Percentiles rank a stretch among this genome's conserved stretches.
Conservation (phyloP, 2,329 filamentous ascomycete species). For the Cyclaneusma minus region DNA sequence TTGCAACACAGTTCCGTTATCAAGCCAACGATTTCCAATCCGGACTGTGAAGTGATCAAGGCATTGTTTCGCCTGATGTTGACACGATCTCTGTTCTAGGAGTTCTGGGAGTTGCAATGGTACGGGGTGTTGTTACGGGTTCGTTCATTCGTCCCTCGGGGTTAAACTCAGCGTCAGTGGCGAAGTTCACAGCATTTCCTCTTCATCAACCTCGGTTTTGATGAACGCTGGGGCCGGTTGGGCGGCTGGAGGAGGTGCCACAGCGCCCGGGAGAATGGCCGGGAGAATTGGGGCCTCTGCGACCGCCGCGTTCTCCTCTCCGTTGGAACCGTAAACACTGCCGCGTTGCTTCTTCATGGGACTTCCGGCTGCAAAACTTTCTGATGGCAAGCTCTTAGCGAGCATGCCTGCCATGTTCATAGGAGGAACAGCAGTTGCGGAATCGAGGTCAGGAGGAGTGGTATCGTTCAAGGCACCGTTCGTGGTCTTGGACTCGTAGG, state of each 20-base stretch:
- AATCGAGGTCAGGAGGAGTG: conserved; percentile 26
- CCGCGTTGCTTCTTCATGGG: conserved; percentile 64
- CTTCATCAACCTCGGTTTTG: conserved; percentile 13
- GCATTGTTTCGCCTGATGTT: too few relatives aligned
- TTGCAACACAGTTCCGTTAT: too few relatives aligned
- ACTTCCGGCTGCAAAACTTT: conserved; percentile 42
- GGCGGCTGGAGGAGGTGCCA: conserved; percentile 15
- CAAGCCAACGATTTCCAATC: too few relatives aligned
- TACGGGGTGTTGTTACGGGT: too few relatives aligned
- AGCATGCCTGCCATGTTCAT: conserved; percentile 20
- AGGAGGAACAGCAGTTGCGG: conserved; percentile 17
- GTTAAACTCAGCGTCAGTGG: too few relatives aligned
- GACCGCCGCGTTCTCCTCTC: conserved; percentile 21
- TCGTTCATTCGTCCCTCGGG: too few relatives aligned
- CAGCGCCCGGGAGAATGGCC: conserved; percentile 13
- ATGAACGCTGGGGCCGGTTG: conserved; percentile 9
- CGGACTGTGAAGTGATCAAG: too few relatives aligned
- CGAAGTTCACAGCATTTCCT: too few relatives aligned
- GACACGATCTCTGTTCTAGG: too few relatives aligned
- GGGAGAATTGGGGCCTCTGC: conserved; percentile 11
- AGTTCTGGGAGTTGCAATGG: too few relatives aligned
- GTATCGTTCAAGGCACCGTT: conserved; percentile 23
- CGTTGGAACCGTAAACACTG: conserved; percentile 35
- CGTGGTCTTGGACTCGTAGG: conserved; percentile 29
- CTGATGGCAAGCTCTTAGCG: conserved; percentile 25